Base-by-base conservation (phyloP, 2,329 filamentous ascomycete species). In the Pseudogymnoascus sp. region DNA sequence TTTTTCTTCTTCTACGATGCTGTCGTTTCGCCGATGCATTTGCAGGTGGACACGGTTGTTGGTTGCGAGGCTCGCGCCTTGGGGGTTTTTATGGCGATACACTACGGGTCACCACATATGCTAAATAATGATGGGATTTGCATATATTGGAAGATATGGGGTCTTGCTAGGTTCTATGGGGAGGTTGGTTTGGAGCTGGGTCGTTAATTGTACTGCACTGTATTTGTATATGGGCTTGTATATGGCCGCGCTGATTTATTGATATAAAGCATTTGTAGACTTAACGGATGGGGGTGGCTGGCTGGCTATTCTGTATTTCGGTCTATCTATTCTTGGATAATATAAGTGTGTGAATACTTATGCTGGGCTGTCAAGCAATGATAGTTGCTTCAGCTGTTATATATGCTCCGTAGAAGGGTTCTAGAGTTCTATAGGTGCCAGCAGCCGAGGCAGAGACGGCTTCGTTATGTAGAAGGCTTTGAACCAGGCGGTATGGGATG, bases 71-170 rank as follows among this genome's bases (percentile, higher is more conserved):
- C 26, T 18, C 2, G 47, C n/a, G 26, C 47, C n/a, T 18, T 18
- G n/a, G 47, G 45, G n/a, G n/a, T 18, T 18, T 51, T 29, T 51
- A 29, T n/a, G 45, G 45, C 26, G 47, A 34, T 57, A 12, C 47
- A 57, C 26, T 11, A 31, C n/a, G 14, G 26, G n/a, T 8, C 26
- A 34, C 10, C 16, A 45, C 47, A 34, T 18, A 34, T 57, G n/a
- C 47, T 34, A 57, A 34, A 31, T 57, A 57, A 57, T 57, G 18
- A 34, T 11, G 47, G 47, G 47, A 16, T 34, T 57, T 57, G 47
- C 47, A 57, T 57, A 57, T 57, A 57, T 57, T 57, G 47, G 47
- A 31, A 11, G 26, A 57, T 57, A 18, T 57, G 11, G 47, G 47
- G n/a, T 57, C 47, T 10, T 3, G 47, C 6, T 26, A 29, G 47